Conservation (phyloP, 2,329 filamentous ascomycete genomes). For the Colletotrichum brevisporum region DNA sequence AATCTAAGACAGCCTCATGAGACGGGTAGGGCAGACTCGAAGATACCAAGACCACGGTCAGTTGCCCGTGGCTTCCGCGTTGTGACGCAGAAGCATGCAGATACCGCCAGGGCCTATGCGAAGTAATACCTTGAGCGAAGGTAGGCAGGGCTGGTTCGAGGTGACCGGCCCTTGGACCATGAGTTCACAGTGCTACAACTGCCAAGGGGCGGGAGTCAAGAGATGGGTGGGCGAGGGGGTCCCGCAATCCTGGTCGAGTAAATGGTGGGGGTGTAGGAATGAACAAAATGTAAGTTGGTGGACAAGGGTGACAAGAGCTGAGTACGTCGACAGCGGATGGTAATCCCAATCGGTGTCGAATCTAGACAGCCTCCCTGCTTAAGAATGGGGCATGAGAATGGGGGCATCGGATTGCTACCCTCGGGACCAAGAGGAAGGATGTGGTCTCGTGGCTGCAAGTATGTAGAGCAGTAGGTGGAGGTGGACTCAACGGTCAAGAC, state of each 20-base stretch:
- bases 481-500: constrained; percentile 14
- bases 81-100: constrained; percentile 37
- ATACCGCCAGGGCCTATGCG: constrained; percentile 21
- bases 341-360: not conserved
- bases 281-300: constrained; percentile 3
- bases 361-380: constrained; percentile 3
- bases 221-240: constrained; percentile 1
- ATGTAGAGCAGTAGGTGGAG: not conserved
- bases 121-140: constrained; percentile 12
- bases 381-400: constrained; percentile 18
- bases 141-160: not conserved
- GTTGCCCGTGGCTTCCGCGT: constrained; percentile 28
- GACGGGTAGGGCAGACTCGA: constrained; percentile 39
- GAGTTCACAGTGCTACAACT: not conserved
- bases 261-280: constrained; percentile 14
- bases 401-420: constrained; percentile 19
- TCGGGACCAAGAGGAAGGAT: constrained; percentile 17
- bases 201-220: constrained; percentile 15
- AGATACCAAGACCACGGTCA: constrained; percentile 14
- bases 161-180: not conserved
- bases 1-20: constrained; percentile 32
- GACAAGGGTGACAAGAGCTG: constrained; percentile 18
- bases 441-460: not conserved
- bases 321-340: constrained; percentile 19
- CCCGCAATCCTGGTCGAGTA: constrained; percentile 12